Evolutionary conservation across 2,329 filamentous ascomycete genomes (phyloP), one percentile per base, ranked within the genome.

Genomic region (Escovopsis sp.): DNA sequence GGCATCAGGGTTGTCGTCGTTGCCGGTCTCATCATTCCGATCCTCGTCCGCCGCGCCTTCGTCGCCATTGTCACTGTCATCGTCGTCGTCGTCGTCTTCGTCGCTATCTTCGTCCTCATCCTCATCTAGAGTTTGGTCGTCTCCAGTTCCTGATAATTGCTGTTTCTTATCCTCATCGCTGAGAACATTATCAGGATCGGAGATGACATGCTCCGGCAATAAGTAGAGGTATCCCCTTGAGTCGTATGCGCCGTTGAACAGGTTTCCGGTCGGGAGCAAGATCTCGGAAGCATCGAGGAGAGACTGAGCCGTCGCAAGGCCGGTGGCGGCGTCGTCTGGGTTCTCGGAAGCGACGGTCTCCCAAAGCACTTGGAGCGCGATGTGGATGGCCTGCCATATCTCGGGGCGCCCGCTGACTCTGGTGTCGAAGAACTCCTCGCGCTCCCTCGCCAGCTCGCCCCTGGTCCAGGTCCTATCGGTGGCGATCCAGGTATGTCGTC

Each of bases 371-470:
- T 80, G 70, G 14, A 85, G 65, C 0, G 77, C 79, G 1, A 74
- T 62, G 31, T 69, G 68, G 12, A 94, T 56, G 1, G 82, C 78
- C 45, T 73, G 73, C 88, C 88, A 96, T 18, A 90, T 70, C 55
- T 94, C 83, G 4, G 68, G 49, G 4, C 74, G 68, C 2, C 85
- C 85, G 0, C 79, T 81, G 13, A 92, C 83, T 32, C 85, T 66
- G 2, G 87, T 94, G 41, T 94, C 86, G 56, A 93, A 96, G 64
- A 92, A 94, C 41, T 85, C 85, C 33, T 60, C 61, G 33, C 88
- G 72, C 58, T 94, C 83, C 23, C 66, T 66, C 39, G 75, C 71
- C 2, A 94, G 63, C 35, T 78, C 63, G 13, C 58, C 51, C n/a
- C 70, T 72, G 1, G 81, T 86, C 82, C 82, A 92, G 13, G 61